Percentiles rank a stretch among this genome's conserved stretches.
These are phyloP conservation scores for Leishmania guyanensis DNA, from an alignment of 208 protist genomes.

Conservation along the genomic window DNA sequence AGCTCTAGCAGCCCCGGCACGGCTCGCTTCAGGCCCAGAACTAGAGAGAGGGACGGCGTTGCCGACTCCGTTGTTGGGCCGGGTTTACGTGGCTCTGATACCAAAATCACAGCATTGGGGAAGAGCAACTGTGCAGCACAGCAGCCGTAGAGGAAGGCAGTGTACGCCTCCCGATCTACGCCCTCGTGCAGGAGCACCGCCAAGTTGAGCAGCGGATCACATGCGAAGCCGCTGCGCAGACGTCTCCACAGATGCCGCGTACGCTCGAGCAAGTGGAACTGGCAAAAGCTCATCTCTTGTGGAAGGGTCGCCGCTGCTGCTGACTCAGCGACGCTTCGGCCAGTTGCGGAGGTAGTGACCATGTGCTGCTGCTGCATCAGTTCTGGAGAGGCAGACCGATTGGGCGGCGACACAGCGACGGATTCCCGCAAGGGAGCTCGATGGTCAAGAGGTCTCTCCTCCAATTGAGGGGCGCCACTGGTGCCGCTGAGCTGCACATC, in stretches of 20 bases:
- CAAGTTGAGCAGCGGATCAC: constrained; percentile 41
- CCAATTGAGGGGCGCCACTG: neutral
- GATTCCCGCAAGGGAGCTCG: neutral
- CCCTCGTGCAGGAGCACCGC: constrained; percentile 59
- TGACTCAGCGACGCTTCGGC: neutral
- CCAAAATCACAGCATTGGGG: neutral
- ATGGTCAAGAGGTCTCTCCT: neutral
- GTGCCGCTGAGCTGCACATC: neutral
- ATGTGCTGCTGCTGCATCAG: neutral
- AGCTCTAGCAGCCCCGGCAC: constrained; percentile 62
- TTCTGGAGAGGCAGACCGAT: neutral
- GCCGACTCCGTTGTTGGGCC: neutral
- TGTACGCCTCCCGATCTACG: constrained; percentile 64
- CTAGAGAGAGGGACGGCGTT: neutral
- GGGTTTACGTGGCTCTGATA: neutral
- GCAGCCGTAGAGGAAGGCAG: constrained; percentile 67
- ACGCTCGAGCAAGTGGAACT: constrained; percentile 24
- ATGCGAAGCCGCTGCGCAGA: constrained; percentile 45
- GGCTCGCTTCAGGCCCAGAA: constrained; percentile 16
- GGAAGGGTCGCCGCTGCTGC: neutral
- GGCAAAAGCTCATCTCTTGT: constrained; percentile 17
- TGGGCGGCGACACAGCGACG: constrained; percentile 1
- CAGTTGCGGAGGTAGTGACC: neutral
- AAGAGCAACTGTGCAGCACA: constrained; percentile 44
- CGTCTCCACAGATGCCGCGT: constrained; percentile 32